These are phyloP conservation scores for Russula griseocarnosa DNA, from an alignment of 768 basidiomycete genomes.

Conservation along the genomic window DNA sequence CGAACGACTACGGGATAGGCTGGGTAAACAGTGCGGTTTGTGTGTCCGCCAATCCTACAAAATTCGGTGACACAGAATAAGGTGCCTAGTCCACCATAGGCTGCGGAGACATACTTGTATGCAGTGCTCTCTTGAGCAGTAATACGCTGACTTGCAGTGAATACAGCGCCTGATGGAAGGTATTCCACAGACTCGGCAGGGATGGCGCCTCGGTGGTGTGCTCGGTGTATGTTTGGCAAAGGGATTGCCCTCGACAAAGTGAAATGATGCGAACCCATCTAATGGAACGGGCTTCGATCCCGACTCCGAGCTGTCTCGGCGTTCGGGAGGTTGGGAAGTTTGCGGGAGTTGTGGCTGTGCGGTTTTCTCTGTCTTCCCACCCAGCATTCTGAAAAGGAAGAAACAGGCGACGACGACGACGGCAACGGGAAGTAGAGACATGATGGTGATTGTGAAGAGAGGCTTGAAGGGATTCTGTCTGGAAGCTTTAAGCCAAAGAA, in stretches of 20 bases:
- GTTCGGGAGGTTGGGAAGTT: not conserved
- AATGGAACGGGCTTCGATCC: not conserved
- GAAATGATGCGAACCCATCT: slow-evolving; percentile 11
- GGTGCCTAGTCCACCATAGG: not conserved
- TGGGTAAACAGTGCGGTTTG: slow-evolving; percentile 21
- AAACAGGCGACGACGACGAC: slow-evolving; percentile 18
- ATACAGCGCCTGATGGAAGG: slow-evolving; percentile 19
- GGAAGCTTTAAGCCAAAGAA: slow-evolving; percentile 15
- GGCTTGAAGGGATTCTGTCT: not conserved
- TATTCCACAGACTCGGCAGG: slow-evolving; percentile 24
- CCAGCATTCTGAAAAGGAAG: slow-evolving; percentile 17
- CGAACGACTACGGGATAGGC: slow-evolving; percentile 17
- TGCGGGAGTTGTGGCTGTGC: not conserved
- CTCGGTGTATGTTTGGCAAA: not conserved
- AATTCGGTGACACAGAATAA: not conserved
- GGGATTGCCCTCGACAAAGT: slow-evolving; percentile 11
- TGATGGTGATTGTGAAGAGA: slow-evolving; percentile 18
- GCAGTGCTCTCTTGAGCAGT: slow-evolving; percentile 21
- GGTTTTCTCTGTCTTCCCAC: slow-evolving; percentile 7
- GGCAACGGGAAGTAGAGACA: slow-evolving; percentile 23
- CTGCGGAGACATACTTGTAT: slow-evolving; percentile 7
- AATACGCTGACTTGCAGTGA: slow-evolving; percentile 23
- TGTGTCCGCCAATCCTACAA: slow-evolving; percentile 21
- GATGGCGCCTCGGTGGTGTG: slow-evolving; percentile 18
- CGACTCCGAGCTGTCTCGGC: not conserved